Base-by-base conservation (phyloP, 495 filamentous ascomycete species). In the Thermochaetoides thermophila region DNA sequence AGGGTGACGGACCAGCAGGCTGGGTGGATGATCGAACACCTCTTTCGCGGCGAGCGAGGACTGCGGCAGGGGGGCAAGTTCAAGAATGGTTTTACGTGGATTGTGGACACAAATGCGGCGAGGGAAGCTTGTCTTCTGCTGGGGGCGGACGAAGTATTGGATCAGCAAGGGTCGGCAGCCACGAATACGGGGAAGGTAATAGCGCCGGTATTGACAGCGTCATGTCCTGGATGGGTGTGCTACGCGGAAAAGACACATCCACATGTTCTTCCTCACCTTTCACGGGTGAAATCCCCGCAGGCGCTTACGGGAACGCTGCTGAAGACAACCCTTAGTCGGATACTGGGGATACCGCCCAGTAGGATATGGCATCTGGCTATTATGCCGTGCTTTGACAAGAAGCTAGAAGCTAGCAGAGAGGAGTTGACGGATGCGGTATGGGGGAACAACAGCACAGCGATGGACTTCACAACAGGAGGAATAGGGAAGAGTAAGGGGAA, bases 321-420 rank as follows among this genome's bases (percentile, higher is more conserved):
- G 18, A 97, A 97, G 46, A 82, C 84, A 0, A 69, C 78, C 7
- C 53, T 97, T 13, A 80, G 76, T 51, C 73, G 71, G 39, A 64
- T 58, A 25, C 62, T 84, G 26, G 71, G 74, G 8, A 68, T 93
- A 5, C 54, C 76, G 1, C 77, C 84, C 0, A 77, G 80, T 36
- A 73, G 74, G 31, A 84, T 96, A 51, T 97, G 89, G 82, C 82
- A 95, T 51, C 52, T 95, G 25, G 82, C 84, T 4, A 63, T 97
- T 21, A 96, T 96, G 91, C 89, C 89, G 15, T 97, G 89, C 53
- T 97, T 97, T 51, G 89, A 97, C 59, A 97, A 97, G 61, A 97
- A 97, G 56, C 72, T 97, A 10, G 89, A 97, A 56, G 89, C 87
- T 6, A 89, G 84, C 34, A 76, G 89, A 14, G 79, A 81, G 49